phyloP scores from a whole-genome alignment of 1,284 basidiomycete species.

The Puccinia polysora region DNA sequence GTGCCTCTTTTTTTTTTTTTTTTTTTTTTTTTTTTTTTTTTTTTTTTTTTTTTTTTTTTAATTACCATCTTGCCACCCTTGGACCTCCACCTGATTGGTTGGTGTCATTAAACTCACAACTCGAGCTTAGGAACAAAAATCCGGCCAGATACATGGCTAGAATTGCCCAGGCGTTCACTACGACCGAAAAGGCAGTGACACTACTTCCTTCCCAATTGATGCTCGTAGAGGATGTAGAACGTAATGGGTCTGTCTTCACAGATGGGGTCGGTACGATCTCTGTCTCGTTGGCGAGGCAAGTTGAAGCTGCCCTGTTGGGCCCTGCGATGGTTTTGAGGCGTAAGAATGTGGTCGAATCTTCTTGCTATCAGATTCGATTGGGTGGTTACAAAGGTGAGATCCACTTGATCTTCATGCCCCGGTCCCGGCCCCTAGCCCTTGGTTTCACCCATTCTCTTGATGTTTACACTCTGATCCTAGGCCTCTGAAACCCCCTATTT shows the following conservation, averaged over 20 bases:
- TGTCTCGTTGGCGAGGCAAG: constrained; percentile 58
- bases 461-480: not conserved
- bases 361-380: constrained; percentile 67
- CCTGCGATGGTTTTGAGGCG: constrained; percentile 46
- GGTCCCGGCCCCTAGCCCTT: too few relatives aligned
- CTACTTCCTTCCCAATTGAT: constrained; percentile 60
- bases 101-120: not conserved
- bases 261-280: constrained; percentile 69
- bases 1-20: too few relatives aligned
- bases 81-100: not conserved
- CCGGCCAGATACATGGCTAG: constrained; percentile 77
- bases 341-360: constrained; percentile 23
- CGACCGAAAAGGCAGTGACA: constrained; percentile 66
- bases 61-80: too few relatives aligned
- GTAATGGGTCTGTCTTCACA: constrained; percentile 58
- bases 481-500: not conserved
- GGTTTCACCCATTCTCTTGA: not conserved
- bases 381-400: constrained; percentile 62
- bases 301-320: constrained; percentile 56
- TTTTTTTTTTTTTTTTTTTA: too few relatives aligned
- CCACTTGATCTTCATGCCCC: not conserved
- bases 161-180: constrained; percentile 73
- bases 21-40: too few relatives aligned
- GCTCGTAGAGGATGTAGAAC: constrained; percentile 56
- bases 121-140: constrained; percentile 56